Evolutionary conservation across 2,329 filamentous ascomycete genomes (phyloP).

Genomic region (Remersonia thermophila): DNA sequence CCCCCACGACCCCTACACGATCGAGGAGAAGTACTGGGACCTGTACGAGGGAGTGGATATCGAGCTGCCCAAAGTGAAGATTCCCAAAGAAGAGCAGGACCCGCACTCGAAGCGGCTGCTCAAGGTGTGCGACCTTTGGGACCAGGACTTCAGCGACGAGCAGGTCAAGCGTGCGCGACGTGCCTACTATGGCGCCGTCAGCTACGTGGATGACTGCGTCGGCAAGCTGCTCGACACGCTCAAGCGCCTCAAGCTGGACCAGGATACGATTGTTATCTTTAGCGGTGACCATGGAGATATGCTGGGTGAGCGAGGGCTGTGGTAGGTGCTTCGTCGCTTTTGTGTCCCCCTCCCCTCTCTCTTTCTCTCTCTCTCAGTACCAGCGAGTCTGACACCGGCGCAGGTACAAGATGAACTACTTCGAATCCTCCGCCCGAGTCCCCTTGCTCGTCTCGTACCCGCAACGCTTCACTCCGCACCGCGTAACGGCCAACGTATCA

Average conservation of each 20-base stretch:
- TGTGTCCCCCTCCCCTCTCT: background rate
- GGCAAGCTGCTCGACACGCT: slow-evolving; percentile 69
- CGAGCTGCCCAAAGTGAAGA: slow-evolving; percentile 62
- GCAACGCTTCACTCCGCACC: slow-evolving; percentile 59
- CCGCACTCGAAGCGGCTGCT: slow-evolving; percentile 76
- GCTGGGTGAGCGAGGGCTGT: slow-evolving; percentile 82
- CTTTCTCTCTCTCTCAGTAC: background rate
- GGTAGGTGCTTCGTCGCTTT: slow-evolving; percentile 35
- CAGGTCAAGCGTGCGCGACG: slow-evolving; percentile 76
- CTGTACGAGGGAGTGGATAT: slow-evolving; percentile 83
- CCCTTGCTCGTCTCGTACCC: slow-evolving; percentile 79
- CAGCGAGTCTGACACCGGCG: slow-evolving; percentile 2
- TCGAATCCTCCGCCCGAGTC: slow-evolving; percentile 80
- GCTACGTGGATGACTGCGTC: slow-evolving; percentile 87
- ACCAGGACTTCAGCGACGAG: slow-evolving; percentile 70
- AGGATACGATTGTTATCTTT: slow-evolving; percentile 86
- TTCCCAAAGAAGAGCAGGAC: slow-evolving; percentile 72
- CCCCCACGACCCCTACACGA: slow-evolving; percentile 90
- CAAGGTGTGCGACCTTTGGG: slow-evolving; percentile 77
- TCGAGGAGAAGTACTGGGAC: slow-evolving; percentile 89
- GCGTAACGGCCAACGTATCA: slow-evolving; percentile 72
- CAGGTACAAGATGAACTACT: slow-evolving; percentile 91
- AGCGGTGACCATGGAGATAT: slow-evolving; percentile 92
- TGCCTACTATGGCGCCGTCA: slow-evolving; percentile 86
- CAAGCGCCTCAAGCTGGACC: slow-evolving; percentile 64